A percentile compares a stretch with the other conserved stretches of the same genome.
Conservation (phyloP, 1,139 yeast species). For the Kluyveromyces marxianus region DNA sequence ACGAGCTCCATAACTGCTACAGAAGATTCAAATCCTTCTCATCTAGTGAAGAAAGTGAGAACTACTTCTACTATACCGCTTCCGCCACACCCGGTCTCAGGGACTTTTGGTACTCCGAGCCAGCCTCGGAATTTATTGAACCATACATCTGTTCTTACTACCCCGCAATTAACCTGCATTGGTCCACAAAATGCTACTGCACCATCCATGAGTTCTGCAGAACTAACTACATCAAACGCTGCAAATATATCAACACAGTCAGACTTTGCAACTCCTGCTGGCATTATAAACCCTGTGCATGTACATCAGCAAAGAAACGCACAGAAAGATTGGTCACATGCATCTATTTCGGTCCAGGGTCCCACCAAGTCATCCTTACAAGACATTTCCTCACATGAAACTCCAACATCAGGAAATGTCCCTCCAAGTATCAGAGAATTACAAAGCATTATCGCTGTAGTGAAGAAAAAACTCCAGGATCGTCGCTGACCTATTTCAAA, state of each 20-base stretch:
- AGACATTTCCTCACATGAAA: not conserved
- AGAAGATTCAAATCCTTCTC: slow-evolving; percentile 24
- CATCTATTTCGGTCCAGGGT: too few species aligned
- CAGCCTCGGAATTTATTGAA: slow-evolving; percentile 3
- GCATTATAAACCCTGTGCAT: too few species aligned
- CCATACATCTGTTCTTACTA: slow-evolving; percentile 1
- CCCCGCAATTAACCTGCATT: slow-evolving; percentile 2
- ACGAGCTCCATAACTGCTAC: slow-evolving; percentile 8
- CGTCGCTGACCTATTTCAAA: not conserved
- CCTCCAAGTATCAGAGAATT: slow-evolving; percentile 17
- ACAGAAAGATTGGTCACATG: not conserved
- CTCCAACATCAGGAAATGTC: not conserved
- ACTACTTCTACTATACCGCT: slow-evolving; percentile 1
- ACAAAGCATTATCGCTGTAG: slow-evolving; percentile 24
- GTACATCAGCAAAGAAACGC: not conserved
- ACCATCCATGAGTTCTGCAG: too few species aligned
- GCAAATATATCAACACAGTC: not conserved
- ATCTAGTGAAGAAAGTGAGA: slow-evolving; percentile 19
- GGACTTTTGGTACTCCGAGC: slow-evolving; percentile 8
- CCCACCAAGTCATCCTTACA: too few species aligned
- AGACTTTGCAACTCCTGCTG: not conserved
- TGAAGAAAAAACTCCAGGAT: slow-evolving; percentile 19
- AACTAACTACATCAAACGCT: not conserved
- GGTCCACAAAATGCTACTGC: not conserved
- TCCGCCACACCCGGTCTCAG: not conserved